phyloP scores from a whole-genome alignment of 148 eudicot genomes.

The Amaranthus cruentus region DNA sequence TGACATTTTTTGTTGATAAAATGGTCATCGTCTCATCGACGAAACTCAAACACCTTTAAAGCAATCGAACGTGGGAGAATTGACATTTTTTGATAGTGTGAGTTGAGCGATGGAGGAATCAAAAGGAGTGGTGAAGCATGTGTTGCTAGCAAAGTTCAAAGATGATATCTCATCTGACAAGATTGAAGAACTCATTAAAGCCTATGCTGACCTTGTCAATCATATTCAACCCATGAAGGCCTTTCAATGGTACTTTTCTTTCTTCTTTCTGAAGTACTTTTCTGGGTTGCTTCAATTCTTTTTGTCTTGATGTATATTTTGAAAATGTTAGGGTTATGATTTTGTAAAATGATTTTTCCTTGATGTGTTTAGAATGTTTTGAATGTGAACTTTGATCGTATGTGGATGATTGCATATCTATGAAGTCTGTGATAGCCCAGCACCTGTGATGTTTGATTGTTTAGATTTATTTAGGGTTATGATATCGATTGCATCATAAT shows the following conservation, averaged over 20 bases:
- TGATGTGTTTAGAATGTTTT: not conserved
- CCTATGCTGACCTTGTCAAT: constrained; percentile 62
- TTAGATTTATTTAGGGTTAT: not conserved
- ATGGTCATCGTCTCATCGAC: too few relatives aligned
- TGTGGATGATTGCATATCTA: not conserved
- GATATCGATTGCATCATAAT: not conserved
- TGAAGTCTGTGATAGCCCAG: too few relatives aligned
- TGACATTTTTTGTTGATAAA: too few relatives aligned
- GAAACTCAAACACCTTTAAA: not conserved
- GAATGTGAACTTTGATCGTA: not conserved
- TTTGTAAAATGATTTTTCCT: not conserved
- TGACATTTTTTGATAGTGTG: not conserved
- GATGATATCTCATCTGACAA: constrained; percentile 40
- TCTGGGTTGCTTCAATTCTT: not conserved
- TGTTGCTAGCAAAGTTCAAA: constrained; percentile 61
- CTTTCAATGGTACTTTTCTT: constrained; percentile 44
- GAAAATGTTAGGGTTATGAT: not conserved
- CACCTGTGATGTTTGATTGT: not conserved
- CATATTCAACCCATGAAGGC: constrained; percentile 63
- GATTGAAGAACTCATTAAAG: constrained; percentile 51
- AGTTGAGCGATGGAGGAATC: constrained; percentile 27
- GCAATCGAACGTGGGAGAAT: too few relatives aligned
- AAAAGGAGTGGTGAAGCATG: constrained; percentile 59
- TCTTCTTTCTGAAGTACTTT: not conserved
- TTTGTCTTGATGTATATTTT: not conserved